Conservation (phyloP, 208 protist species). For the Wallacemonas sp. region DNA sequence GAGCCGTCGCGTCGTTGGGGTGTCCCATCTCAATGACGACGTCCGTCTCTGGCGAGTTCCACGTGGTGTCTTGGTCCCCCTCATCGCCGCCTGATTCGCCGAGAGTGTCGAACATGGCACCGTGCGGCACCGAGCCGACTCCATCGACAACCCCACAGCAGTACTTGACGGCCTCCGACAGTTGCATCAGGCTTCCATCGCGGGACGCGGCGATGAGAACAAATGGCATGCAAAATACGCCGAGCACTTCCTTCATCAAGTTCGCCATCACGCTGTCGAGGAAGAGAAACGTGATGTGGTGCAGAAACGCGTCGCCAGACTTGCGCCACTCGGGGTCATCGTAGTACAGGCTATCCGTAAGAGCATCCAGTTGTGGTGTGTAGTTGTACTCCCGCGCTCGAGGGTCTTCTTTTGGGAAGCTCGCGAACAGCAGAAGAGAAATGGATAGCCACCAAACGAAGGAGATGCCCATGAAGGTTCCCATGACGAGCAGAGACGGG, state of each 20-base stretch:
- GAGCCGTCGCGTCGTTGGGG: too few relatives aligned
- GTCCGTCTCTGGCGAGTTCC: too few relatives aligned
- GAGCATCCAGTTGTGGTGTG: slow-evolving; percentile 42
- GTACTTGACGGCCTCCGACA: slow-evolving; percentile 47
- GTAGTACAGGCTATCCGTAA: slow-evolving; percentile 54
- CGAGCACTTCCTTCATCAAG: slow-evolving; percentile 19
- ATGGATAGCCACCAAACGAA: slow-evolving; percentile 81
- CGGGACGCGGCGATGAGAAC: slow-evolving; percentile 49
- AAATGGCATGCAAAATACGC: slow-evolving; percentile 39
- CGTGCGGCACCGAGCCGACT: slow-evolving; percentile 66
- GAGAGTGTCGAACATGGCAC: slow-evolving; percentile 33
- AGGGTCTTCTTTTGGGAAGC: slow-evolving; percentile 39
- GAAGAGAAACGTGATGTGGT: slow-evolving; percentile 50
- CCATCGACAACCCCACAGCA: slow-evolving; percentile 67
- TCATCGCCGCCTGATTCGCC: not conserved
- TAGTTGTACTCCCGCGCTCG: slow-evolving; percentile 79
- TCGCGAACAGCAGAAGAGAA: slow-evolving; percentile 53
- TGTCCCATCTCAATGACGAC: too few relatives aligned
- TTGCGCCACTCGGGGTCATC: slow-evolving; percentile 52
- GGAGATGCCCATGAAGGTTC: slow-evolving; percentile 47
- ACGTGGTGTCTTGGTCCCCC: slow-evolving; percentile 14
- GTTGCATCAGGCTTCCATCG: slow-evolving; percentile 55
- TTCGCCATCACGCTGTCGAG: slow-evolving; percentile 39
- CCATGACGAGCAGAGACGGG: slow-evolving; percentile 61
- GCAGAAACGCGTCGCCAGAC: slow-evolving; percentile 63